Evolutionary conservation across 2,329 filamentous ascomycete species (phyloP), one percentile per base, ranked within the genome.

Genomic region (Talaromyces sp.): DNA sequence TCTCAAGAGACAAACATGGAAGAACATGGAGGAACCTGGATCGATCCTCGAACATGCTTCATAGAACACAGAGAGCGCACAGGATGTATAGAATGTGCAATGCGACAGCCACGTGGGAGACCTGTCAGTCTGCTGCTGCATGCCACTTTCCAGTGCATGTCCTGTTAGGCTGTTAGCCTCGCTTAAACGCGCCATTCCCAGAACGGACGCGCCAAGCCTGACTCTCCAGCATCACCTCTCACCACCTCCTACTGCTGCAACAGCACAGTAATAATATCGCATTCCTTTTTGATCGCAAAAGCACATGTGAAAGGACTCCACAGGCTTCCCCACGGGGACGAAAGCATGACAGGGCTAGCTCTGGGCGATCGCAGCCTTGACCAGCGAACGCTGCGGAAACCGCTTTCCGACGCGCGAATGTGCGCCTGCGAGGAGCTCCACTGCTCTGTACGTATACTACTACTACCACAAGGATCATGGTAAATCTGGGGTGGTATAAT

Each of bases 361-460:
- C 17, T 1, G 43, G 43, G 43, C n/a, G 21, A 19, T 31, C 27
- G 51, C 51, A 31, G 50, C 9, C 9, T 11, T 14, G 17, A 7
- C 11, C 38, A 31, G 38, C 41, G 3, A 38, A 21, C 55, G 53
- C 46, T 19, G 35, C 58, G 59, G 59, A 60, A 61, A 58, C 29
- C 31, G 29, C 21, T 61, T 61, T 61, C 59, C 59, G 59, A 52
- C 21, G 32, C 46, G 35, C 54, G 48, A 55, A 43, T 57, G 11
- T 31, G 41, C 21, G 17, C 7, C 19, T 41, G 26, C 24, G 11
- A 8, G 43, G 4, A 4, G 27, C 27, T 52, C 54, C 54, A 53
- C 43, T 56, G 56, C 46, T 46, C 58, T 54, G 31, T 41, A n/a
- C n/a, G 52, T 35, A 17, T n/a, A n/a, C n/a, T n/a, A n/a, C n/a